Conservation (phyloP, 73 alveolate species). For the Halteria grandinella region DNA sequence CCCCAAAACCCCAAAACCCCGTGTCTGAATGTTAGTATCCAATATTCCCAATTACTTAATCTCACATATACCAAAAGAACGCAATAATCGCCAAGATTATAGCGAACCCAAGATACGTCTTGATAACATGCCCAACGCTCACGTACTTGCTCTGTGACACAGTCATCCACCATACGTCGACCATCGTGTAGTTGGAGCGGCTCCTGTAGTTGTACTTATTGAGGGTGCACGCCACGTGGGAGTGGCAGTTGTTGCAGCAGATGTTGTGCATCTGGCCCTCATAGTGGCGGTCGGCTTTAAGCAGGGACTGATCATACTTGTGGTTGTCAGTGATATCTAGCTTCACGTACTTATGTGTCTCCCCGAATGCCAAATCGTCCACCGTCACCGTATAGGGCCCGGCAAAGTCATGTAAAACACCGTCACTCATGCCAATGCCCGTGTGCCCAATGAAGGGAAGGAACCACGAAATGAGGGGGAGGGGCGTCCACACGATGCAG, state of each 20-base stretch:
- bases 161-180: constrained; percentile 85
- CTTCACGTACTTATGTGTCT: constrained; percentile 84
- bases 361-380: constrained; percentile 96
- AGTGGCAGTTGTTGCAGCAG: constrained; percentile 83
- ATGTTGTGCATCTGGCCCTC: constrained; percentile 68
- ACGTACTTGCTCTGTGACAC: constrained; percentile 70
- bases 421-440: constrained; percentile 90
- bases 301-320: constrained; percentile 71
- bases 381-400: constrained; percentile 92
- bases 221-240: constrained; percentile 78
- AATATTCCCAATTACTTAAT: no score
- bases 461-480: constrained; percentile 88
- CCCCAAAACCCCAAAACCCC: no score
- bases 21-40: no score
- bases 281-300: constrained; percentile 61
- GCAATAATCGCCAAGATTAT: no score
- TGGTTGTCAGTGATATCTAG: constrained; percentile 61
- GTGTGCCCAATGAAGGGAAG: constrained; percentile 95
- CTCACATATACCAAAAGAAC: no score
- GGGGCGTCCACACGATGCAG: constrained; percentile 96
- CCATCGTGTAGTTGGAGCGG: constrained; percentile 75
- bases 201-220: constrained; percentile 74
- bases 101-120: no score
- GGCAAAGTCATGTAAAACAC: constrained; percentile 93
- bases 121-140: constrained; percentile 62